Base-by-base conservation (phyloP, 2,329 filamentous ascomycete species). In the Pseudocercospora eumusae region DNA sequence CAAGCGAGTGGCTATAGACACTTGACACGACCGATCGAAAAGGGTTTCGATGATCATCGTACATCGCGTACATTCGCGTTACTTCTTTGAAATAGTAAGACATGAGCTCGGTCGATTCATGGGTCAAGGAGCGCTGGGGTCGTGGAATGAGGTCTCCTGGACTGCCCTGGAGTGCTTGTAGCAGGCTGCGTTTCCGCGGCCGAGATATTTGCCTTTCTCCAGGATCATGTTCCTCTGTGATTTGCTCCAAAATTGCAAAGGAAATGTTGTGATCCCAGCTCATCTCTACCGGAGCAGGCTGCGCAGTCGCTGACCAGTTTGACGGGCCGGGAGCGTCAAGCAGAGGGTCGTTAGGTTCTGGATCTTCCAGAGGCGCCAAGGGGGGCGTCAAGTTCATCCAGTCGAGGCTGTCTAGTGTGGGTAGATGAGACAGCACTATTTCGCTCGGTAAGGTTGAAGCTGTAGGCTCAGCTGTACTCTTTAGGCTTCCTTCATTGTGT, bases 71-170 rank as follows among this genome's bases (percentile, higher is more conserved):
- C 31, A 68, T 54, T 10, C 60, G 53, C 13, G 64, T 62, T 13
- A 68, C 61, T 25, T 66, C 61, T 28, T 68, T 66, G 59, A 68
- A 68, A 56, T 68, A 68, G 45, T 65, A 66, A 5, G 64, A 64
- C 4, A 68, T 47, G 13, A 68, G 61, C 31, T 68, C 66, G 3
- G 62, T 62, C 15, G 64, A 62, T 44, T 64, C 53, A 45, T 68
- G 62, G 13, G 59, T 61, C 21, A 68, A 42, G 18, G 64, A 62
- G 10, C 25, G 28, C 18, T 64, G 66, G 5, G 63, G 33, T 42
- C 28, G 59, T 28, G 60, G 56, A 13, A 33, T 25, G 10, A 62
- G 20, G 25, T 62, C 59, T 33, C 28, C 56, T 15, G 40, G 59
- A 5, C 56, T 50, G 13, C 42, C 56, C 9, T 63, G 62, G 10